Percentiles rank a stretch among this genome's conserved stretches.
Conservation (phyloP, 768 basidiomycete genomes). For the Trametes gibbosa region DNA sequence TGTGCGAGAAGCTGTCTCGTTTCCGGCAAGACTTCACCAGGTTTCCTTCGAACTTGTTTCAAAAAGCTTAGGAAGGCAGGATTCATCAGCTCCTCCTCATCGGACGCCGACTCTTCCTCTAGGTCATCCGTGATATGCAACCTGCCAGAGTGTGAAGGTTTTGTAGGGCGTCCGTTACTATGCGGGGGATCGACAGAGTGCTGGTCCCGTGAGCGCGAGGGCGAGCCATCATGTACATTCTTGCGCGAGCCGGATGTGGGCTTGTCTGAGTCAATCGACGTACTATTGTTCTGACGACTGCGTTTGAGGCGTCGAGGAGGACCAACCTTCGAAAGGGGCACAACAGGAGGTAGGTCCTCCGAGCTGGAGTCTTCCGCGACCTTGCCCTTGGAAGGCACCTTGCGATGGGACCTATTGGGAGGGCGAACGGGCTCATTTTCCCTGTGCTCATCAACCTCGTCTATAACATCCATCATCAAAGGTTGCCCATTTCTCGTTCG, state of each 20-base stretch:
- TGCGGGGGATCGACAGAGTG: not conserved
- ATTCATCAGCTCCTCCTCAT: not conserved
- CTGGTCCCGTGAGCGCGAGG: not conserved
- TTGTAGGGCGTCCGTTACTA: too few relatives aligned
- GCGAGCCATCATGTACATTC: not conserved
- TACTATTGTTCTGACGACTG: not conserved
- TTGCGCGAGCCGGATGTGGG: not conserved
- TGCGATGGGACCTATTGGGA: too few relatives aligned
- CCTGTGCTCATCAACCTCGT: not conserved
- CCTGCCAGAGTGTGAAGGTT: not conserved
- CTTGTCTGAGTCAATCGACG: not conserved
- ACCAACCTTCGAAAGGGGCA: constrained; percentile 11
- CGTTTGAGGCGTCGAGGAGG: constrained; percentile 18
- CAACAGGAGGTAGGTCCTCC: not conserved
- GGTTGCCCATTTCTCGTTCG: not conserved
- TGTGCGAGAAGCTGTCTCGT: constrained; percentile 6
- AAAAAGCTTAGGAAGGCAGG: not conserved
- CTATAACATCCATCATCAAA: not conserved
- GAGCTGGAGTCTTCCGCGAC: not conserved
- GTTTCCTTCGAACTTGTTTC: not conserved
- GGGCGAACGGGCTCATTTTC: not conserved
- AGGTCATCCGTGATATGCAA: not conserved
- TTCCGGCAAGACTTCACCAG: not conserved
- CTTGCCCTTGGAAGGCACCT: not conserved
- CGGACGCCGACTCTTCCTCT: not conserved